Evolutionary conservation across 78 protist genomes (phyloP).

Genomic region (Polysphondylium violaceum): DNA sequence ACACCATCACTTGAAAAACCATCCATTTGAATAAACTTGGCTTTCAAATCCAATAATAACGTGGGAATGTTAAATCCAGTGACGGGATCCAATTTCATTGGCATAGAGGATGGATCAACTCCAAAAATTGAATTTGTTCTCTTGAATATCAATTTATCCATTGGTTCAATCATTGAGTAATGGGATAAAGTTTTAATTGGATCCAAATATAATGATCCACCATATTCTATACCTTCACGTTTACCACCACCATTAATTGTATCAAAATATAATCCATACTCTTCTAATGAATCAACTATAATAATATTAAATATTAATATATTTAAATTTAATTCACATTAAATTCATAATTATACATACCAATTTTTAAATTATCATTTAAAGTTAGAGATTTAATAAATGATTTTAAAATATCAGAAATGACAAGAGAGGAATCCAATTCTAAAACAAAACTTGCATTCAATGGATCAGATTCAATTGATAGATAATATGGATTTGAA

Average conservation of each 20-base stretch:
- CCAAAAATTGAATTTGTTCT: slow-evolving; percentile 66
- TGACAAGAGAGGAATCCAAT: slow-evolving; percentile 16
- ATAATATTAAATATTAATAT: neutral
- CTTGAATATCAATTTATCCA: slow-evolving; percentile 64
- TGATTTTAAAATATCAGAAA: slow-evolving; percentile 27
- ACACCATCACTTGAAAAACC: slow-evolving; percentile 69
- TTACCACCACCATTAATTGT: slow-evolving; percentile 26
- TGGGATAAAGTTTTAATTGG: neutral
- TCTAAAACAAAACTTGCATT: slow-evolving; percentile 2
- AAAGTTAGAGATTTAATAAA: neutral
- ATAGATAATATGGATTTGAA: slow-evolving; percentile 26
- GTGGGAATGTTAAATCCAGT: slow-evolving; percentile 30
- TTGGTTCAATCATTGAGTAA: slow-evolving; percentile 68
- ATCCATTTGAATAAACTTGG: slow-evolving; percentile 34
- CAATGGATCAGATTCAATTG: slow-evolving; percentile 38
- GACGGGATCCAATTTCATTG: slow-evolving; percentile 2
- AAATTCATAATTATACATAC: neutral
- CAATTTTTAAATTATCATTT: slow-evolving; percentile 16
- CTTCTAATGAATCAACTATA: slow-evolving; percentile 54
- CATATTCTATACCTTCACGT: slow-evolving; percentile 62
- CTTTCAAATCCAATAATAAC: slow-evolving; percentile 29
- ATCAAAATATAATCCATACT: slow-evolving; percentile 66
- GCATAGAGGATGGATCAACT: slow-evolving; percentile 1
- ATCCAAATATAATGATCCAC: slow-evolving; percentile 24
- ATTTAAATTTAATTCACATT: neutral